Evolutionary conservation across 495 filamentous ascomycete genomes (phyloP), one percentile per base, ranked within the genome.

Genomic region (Podospora pseudocomata): DNA sequence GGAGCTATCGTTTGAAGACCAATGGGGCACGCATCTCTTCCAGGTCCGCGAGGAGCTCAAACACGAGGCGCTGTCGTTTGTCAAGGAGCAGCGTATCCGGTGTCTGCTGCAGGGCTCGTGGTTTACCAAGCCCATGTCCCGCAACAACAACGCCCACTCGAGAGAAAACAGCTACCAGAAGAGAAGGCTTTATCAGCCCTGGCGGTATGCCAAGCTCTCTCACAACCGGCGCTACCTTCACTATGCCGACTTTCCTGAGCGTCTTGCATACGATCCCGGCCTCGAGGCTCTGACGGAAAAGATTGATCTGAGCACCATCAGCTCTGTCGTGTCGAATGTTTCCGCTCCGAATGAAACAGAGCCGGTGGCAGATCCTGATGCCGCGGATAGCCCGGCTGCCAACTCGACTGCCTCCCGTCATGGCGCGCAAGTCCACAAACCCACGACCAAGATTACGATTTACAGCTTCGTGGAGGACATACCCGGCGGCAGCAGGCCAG

Each of bases 41-140:
- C 92, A 96, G 77, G 92, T 97, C 15, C 90, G 94, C n/a, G 92
- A 97, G 58, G 92, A 97, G 78, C 82, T 98, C 13, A 90, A 94
- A 70, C 88, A 94, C 71, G 95, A 99, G 74, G 93, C 95, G 23
- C 79, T 96, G 54, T 92, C 96, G 72, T 99, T 99, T 73, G 90
- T 98, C 74, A 97, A 95, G 74, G 95, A 99, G 77, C 95, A 99
- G 76, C 88, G 95, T 60, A 91, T 97, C 65, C 86, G 96, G n/a
- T 97, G 92, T 76, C 82, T 99, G 16, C 83, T 97, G 15, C 86
- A 91, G 67, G 95, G 95, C 28, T 87, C 89, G 23, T 99, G 96
- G 96, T 98, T 99, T 74, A 86, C 91, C 5, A 86, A 90, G 65
- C 82, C 78, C 20, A 75, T 72, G 23, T 75, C 78, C 34, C 80